Percentiles rank a stretch among this genome's conserved stretches.
These are phyloP conservation scores for Chytriomyces sp. DNA, from an alignment of 192 early-diverging fungal species.

Conservation along the genomic window DNA sequence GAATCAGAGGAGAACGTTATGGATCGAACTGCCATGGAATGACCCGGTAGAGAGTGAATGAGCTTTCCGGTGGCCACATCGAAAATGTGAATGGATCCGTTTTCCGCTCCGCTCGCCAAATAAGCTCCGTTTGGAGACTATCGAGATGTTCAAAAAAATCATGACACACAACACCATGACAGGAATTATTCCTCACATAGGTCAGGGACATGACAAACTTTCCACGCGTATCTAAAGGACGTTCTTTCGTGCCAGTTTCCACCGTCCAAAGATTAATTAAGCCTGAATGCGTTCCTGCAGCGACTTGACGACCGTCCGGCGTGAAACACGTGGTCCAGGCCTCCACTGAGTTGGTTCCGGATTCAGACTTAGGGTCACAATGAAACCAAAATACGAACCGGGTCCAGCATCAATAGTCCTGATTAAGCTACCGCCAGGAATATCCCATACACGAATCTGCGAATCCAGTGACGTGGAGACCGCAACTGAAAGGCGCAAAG, in stretches of 20 bases:
- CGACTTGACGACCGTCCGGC: conserved; percentile 71
- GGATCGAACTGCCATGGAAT: conserved; percentile 76
- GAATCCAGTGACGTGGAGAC: conserved; percentile 78
- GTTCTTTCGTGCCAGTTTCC: conserved; percentile 69
- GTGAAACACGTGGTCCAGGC: conserved; percentile 75
- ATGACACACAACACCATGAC: not conserved
- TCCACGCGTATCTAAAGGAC: conserved; percentile 65
- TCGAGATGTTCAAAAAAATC: not conserved
- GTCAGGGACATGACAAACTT: conserved; percentile 83
- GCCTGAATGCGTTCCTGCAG: conserved; percentile 73
- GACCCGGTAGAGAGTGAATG: conserved; percentile 67
- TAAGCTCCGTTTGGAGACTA: conserved; percentile 77
- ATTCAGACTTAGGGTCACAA: not conserved
- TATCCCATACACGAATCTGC: conserved; percentile 78
- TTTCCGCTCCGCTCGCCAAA: conserved; percentile 76
- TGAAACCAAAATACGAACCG: conserved; percentile 39
- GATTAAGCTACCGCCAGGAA: conserved; percentile 52
- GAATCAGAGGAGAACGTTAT: conserved; percentile 76
- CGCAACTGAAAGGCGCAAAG: conserved; percentile 48
- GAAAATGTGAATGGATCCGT: conserved; percentile 69
- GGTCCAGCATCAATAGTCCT: conserved; percentile 68
- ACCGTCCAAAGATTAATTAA: conserved; percentile 71
- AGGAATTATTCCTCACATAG: conserved; percentile 61
- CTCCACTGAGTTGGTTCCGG: conserved; percentile 51
- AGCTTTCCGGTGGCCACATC: conserved; percentile 71